Evolutionary conservation across 805 yeast genomes (phyloP).

Genomic region (Nakazawaea anatomiae): DNA sequence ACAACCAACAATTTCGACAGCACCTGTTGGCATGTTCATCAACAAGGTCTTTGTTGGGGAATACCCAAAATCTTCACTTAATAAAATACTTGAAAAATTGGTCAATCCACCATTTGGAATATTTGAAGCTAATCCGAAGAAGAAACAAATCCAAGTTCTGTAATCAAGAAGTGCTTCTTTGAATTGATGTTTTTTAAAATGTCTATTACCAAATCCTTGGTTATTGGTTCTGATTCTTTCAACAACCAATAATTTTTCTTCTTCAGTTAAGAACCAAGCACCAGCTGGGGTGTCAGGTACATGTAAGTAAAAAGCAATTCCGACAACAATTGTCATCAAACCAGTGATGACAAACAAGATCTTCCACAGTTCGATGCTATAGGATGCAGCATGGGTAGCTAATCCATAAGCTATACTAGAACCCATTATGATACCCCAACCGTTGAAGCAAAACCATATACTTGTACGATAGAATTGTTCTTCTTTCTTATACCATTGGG

Average conservation of each 20-base stretch:
- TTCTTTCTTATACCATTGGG: slow-evolving; percentile 47
- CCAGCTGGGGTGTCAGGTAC: slow-evolving; percentile 40
- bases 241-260: slow-evolving; percentile 42
- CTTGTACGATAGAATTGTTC: slow-evolving; percentile 37
- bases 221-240: slow-evolving; percentile 53
- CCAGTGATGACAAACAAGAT: slow-evolving; percentile 56
- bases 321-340: slow-evolving; percentile 45
- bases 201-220: slow-evolving; percentile 53
- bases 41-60: slow-evolving; percentile 19
- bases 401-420: slow-evolving; percentile 50
- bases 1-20: slow-evolving; percentile 30
- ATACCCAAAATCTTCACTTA: slow-evolving; percentile 35
- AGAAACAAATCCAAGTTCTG: slow-evolving; percentile 44
- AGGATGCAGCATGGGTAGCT: slow-evolving; percentile 24
- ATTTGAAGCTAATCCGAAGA: slow-evolving; percentile 36
- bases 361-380: slow-evolving; percentile 50
- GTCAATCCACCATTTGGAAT: slow-evolving; percentile 57
- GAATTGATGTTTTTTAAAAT: slow-evolving; percentile 51
- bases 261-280: slow-evolving; percentile 42
- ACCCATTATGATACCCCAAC: slow-evolving; percentile 37
- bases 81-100: slow-evolving; percentile 39
- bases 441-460: slow-evolving; percentile 35
- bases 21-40: slow-evolving; percentile 33
- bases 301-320: slow-evolving; percentile 38
- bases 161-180: slow-evolving; percentile 48